Base-by-base conservation (phyloP, 352 stramenopile species). In the Nothophytophthora sp. region DNA sequence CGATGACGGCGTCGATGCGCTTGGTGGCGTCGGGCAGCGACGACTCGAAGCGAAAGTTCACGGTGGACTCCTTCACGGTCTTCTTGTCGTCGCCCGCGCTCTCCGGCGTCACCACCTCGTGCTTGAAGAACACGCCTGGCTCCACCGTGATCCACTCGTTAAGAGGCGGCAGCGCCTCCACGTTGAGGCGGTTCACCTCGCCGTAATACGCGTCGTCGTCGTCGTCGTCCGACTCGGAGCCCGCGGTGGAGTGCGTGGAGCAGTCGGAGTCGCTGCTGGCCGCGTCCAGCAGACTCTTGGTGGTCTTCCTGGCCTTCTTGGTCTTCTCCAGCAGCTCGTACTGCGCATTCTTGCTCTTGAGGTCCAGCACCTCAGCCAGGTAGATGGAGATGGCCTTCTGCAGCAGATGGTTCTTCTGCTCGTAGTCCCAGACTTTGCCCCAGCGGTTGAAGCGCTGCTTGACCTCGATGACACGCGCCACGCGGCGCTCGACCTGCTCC, bases 341-440 rank as follows among this genome's bases (percentile, higher is more conserved):
- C 32, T 71, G 63, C 22, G 60, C 50, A 41, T 67, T 56, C 49
- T 80, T 74, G 43, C 56, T 61, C 10, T n/a, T 47, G 22, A 81
- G 44, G 19, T 73, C 45, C 22, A 76, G 46, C 15, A 60, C 29
- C 35, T 82, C 65, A 8, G 64, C 55, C 25, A 82, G 44, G 42
- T 77, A 69, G 27, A 74, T 52, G 1, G 67, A 60, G 34, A 80
- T 67, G 42, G 72, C 72, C 51, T 80, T 82, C 53, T 80, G 72
- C 24, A 82, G 50, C 37, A 82, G 19, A 22, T 68, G 44, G 32
- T 64, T 70, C 48, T 72, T 63, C 35, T 78, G 45, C 0, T 68
- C 51, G 33, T 71, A 38, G 54, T 74, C 63, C 48, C 62, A 63
- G 40, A 74, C 59, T 38, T 58, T 66, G 51, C 65, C 57, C n/a